phyloP scores from a whole-genome alignment of 169 alveolate genomes.

The Plasmodium inui region DNA sequence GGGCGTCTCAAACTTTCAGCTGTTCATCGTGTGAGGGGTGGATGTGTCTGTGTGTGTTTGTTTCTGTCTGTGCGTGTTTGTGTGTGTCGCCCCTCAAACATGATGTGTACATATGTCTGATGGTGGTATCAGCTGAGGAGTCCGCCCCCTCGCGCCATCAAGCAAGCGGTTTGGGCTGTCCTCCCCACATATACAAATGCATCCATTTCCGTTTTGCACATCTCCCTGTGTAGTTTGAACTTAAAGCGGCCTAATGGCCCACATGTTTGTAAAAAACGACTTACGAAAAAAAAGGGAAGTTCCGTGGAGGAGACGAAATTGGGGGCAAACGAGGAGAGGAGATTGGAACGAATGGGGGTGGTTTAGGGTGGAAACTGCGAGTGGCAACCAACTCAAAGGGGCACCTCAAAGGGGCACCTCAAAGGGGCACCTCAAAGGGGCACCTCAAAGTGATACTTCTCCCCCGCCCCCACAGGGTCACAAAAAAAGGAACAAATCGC shows the following conservation, averaged over 20 bases:
- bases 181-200: neutral
- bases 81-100: neutral
- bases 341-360: neutral
- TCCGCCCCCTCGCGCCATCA: neutral
- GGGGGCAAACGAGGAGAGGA: neutral
- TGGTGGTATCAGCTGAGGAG: neutral
- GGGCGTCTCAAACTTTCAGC: slow-evolving; percentile 71
- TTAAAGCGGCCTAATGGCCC: neutral
- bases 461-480: neutral
- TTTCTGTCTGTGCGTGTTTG: too few relatives aligned
- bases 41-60: too few relatives aligned
- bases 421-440: neutral
- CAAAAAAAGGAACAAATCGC: neutral
- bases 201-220: neutral
- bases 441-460: too few relatives aligned
- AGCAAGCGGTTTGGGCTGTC: too few relatives aligned
- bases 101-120: neutral
- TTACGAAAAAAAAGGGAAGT: neutral
- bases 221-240: neutral
- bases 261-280: neutral
- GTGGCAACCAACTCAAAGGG: too few relatives aligned
- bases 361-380: too few relatives aligned
- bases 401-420: neutral
- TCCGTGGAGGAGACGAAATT: neutral
- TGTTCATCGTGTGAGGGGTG: slow-evolving; percentile 13